A percentile compares a stretch with the other conserved stretches of the same genome.
These are phyloP conservation scores for Taphrina confusa DNA, from an alignment of 1,139 yeast genomes.

Conservation along the genomic window DNA sequence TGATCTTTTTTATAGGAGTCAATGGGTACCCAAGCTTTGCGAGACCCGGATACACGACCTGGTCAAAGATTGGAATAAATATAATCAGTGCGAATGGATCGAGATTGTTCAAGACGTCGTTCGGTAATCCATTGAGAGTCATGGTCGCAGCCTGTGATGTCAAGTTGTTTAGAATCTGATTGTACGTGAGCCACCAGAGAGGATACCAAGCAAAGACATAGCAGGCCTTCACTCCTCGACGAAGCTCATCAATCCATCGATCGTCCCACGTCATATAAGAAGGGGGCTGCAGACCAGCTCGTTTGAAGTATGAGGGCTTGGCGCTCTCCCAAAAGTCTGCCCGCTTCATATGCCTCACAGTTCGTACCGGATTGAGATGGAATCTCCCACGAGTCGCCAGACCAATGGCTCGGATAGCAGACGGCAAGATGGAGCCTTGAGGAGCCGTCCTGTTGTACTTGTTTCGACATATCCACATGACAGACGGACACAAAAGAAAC, in stretches of 20 bases:
- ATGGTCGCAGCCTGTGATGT: conserved; percentile 66
- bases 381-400: conserved; percentile 39
- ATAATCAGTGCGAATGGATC: conserved; percentile 64
- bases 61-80: conserved; percentile 63
- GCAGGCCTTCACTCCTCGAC: conserved; percentile 62
- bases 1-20: conserved; percentile 67
- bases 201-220: conserved; percentile 65
- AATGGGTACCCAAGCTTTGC: conserved; percentile 53
- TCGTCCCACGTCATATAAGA: conserved; percentile 53
- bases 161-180: conserved; percentile 66
- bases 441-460: conserved; percentile 63
- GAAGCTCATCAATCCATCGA: conserved; percentile 63
- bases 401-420: conserved; percentile 52
- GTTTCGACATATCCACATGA: conserved; percentile 59
- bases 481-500: conserved; percentile 61
- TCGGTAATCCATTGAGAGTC: conserved; percentile 66
- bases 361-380: conserved; percentile 27
- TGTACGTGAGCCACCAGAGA: conserved; percentile 67
- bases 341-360: conserved; percentile 43
- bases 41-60: conserved; percentile 58
- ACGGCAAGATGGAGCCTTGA: conserved; percentile 61
- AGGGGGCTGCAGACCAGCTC: conserved; percentile 9
- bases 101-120: conserved; percentile 65
- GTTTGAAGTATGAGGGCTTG: conserved; percentile 34
- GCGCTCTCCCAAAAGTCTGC: conserved; percentile 52